Evolutionary conservation across 139 green algal species (phyloP).

Genomic region (Chlorella sp.): DNA sequence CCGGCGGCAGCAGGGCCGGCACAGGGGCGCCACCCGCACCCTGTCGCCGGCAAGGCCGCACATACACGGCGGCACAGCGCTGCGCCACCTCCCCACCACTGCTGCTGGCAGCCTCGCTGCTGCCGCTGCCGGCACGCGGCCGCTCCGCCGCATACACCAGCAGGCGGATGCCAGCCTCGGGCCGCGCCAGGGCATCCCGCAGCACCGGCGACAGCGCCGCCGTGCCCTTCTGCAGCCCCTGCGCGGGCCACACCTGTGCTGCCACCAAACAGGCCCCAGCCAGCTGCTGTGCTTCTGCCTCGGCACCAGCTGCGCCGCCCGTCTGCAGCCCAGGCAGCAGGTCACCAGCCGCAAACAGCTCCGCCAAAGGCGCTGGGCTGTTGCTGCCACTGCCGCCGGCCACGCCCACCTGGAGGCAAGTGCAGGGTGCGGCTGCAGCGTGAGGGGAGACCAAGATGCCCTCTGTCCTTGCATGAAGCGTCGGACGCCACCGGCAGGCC

Average conservation of each 20-base stretch:
- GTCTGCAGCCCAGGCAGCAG: not conserved
- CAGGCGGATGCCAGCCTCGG: slow-evolving; percentile 23
- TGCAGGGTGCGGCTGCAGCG: not conserved
- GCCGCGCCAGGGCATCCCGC: slow-evolving; percentile 28
- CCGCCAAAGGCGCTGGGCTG: not conserved
- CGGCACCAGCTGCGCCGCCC: not conserved
- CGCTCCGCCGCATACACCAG: slow-evolving; percentile 18
- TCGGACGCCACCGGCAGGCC: not conserved
- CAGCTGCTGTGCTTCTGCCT: not conserved
- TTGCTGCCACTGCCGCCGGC: not conserved
- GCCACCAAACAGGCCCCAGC: slow-evolving; percentile 18
- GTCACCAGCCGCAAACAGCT: slow-evolving; percentile 3
- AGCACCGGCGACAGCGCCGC: slow-evolving; percentile 34
- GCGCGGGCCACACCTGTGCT: slow-evolving; percentile 44
- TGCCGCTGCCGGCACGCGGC: not conserved
- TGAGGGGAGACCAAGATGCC: not conserved
- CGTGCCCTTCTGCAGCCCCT: slow-evolving; percentile 28
- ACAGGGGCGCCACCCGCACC: not conserved
- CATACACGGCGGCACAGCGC: not conserved
- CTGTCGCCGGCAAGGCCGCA: slow-evolving; percentile 27
- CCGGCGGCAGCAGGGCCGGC: not conserved
- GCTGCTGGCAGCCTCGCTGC: not conserved
- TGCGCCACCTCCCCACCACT: not conserved
- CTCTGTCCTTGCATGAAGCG: not conserved
- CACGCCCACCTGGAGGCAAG: slow-evolving; percentile 12